A percentile compares a stretch with the other conserved stretches of the same genome.
Evolutionary conservation across 1,284 basidiomycete species (phyloP).

Genomic region (Meira miltonrushii): DNA sequence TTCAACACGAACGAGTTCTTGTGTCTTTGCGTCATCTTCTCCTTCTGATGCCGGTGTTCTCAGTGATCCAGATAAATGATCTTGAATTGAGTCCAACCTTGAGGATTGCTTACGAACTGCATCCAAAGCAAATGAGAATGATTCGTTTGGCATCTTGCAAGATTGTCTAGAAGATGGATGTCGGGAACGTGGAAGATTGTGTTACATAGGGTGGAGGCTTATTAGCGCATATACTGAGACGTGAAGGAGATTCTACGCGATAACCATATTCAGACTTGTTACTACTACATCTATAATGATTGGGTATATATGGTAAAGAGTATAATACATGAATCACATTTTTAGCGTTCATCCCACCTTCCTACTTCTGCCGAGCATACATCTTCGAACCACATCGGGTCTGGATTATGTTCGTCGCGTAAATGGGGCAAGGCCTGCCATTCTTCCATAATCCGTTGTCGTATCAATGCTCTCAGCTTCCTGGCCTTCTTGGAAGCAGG

Average conservation of each 20-base stretch:
- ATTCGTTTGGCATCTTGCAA: too few species aligned
- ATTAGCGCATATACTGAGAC: too few species aligned
- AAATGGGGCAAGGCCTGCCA: neutral
- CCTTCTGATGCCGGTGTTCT: too few species aligned
- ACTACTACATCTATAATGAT: too few species aligned
- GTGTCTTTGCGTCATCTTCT: too few species aligned
- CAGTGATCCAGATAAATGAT: neutral
- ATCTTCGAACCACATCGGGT: slow-evolving; percentile 8
- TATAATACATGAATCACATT: neutral
- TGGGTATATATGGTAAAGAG: too few species aligned
- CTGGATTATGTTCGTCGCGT: neutral
- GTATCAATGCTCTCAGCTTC: slow-evolving; percentile 2
- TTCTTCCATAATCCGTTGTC: slow-evolving; percentile 3
- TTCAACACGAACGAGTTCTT: too few species aligned
- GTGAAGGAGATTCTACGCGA: too few species aligned
- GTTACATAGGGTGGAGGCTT: too few species aligned
- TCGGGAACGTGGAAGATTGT: too few species aligned
- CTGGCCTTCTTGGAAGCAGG: neutral
- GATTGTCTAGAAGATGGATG: too few species aligned
- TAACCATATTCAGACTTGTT: too few species aligned
- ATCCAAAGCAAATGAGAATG: neutral
- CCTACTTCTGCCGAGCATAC: slow-evolving; percentile 7
- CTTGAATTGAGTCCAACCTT: neutral
- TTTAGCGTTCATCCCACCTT: slow-evolving; percentile 2
- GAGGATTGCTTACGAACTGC: neutral